Evolutionary conservation across 139 green algal genomes (phyloP), one percentile per base, ranked within the genome.

Genomic region (Chlorella sp.): DNA sequence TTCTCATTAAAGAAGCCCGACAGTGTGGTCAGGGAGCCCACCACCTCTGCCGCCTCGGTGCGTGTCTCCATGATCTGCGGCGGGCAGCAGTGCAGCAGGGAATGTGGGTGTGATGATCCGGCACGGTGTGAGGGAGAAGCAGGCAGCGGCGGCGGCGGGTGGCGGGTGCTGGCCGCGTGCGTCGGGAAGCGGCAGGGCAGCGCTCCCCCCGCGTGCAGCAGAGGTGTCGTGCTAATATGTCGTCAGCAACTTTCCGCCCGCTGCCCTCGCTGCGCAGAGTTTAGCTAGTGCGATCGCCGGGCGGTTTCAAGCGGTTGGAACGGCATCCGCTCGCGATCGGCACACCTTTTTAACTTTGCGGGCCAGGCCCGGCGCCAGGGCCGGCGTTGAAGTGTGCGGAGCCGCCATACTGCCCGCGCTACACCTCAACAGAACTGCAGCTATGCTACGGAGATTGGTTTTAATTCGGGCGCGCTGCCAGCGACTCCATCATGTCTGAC

Each of bases 301-400:
- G 64, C 64, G 11, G 64, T 71, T 26, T 28, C 64, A 71, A 71
- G 22, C 64, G 64, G 64, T 71, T 28, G 11, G 16, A 28, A 18
- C 22, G 2, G 64, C 64, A 28, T 71, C 64, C 64, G 24, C 64
- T 39, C 4, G 71, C 32, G n/a, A 81, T 42, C 75, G 14, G 75
- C 34, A 39, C 4, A 96, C 96, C 95, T 98, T 98, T 64, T 97
- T 97, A 5, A 98, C 94, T 89, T 98, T 98, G 9, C 96, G 90
- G 0, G 95, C 92, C 18, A 98, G 89, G 0, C 96, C 96, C 48
- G 96, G 94, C 22, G 96, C 96, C 36, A 97, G 90, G 34, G 87
- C 83, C 0, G 86, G 83, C 34, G 18, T 22, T 36, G 42, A 30
- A 30, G 15, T 30, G 2, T 30, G 28, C 15, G 80, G 30, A 39